Evolutionary conservation across 768 basidiomycete genomes (phyloP).

Genomic region (Pholiota conissans): DNA sequence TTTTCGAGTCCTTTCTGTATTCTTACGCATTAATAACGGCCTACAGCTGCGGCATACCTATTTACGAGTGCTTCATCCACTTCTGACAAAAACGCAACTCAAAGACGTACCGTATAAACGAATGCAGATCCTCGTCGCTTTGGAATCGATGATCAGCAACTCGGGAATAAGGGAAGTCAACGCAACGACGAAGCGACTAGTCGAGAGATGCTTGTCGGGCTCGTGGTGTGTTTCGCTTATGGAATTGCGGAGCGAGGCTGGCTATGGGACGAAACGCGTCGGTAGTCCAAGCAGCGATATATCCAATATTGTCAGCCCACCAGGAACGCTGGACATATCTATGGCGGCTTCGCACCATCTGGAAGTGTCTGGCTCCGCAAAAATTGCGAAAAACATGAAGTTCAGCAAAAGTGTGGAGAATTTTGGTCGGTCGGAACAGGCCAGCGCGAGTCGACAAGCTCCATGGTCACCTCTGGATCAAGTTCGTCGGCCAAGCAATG

Average conservation of each 20-base stretch:
- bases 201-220: slow-evolving; percentile 85
- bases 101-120: slow-evolving; percentile 87
- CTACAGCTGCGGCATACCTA: slow-evolving; percentile 89
- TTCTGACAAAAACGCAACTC: slow-evolving; percentile 93
- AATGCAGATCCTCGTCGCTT: slow-evolving; percentile 78
- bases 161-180: slow-evolving; percentile 79
- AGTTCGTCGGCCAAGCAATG: slow-evolving; percentile 37
- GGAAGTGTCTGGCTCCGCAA: slow-evolving; percentile 35
- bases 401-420: slow-evolving; percentile 68
- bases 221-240: slow-evolving; percentile 82
- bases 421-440: slow-evolving; percentile 28
- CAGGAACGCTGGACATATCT: slow-evolving; percentile 24
- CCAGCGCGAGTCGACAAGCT: slow-evolving; percentile 21
- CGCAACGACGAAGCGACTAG: slow-evolving; percentile 86
- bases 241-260: slow-evolving; percentile 29
- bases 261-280: slow-evolving; percentile 26
- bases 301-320: slow-evolving; percentile 37
- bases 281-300: slow-evolving; percentile 46
- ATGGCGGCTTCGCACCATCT: slow-evolving; percentile 33
- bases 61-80: slow-evolving; percentile 92
- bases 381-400: slow-evolving; percentile 45
- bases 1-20: background rate
- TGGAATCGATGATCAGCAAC: slow-evolving; percentile 77
- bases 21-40: background rate
- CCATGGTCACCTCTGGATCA: slow-evolving; percentile 35